Conservation (phyloP, 2,329 filamentous ascomycete genomes). For the Macrophomina pseudophaseolina region DNA sequence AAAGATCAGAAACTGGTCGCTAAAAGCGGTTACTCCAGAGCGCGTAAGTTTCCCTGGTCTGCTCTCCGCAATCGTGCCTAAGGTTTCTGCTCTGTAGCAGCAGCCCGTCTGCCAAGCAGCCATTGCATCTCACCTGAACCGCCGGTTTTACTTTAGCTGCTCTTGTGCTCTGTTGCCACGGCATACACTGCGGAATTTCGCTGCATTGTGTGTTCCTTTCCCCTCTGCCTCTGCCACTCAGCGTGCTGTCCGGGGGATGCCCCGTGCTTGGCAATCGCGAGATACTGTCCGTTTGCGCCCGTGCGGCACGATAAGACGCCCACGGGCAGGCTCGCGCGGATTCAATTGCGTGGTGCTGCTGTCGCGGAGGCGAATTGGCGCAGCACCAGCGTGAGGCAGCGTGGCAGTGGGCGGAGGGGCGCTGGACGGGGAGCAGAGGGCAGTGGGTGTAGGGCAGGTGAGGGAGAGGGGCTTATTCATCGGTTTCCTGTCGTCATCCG, state of each 20-base stretch:
- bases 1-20: background rate
- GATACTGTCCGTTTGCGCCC: background rate
- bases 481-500: conserved; percentile 15
- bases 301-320: background rate
- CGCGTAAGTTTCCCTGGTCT: background rate
- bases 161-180: background rate
- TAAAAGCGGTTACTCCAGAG: background rate
- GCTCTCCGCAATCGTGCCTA: background rate
- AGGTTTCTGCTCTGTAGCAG: background rate
- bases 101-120: background rate
- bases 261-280: background rate
- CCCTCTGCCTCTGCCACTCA: conserved; percentile 3
- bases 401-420: background rate
- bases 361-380: background rate
- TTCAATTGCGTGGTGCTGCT: background rate
- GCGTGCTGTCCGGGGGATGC: background rate
- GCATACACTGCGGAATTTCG: background rate
- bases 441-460: background rate
- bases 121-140: background rate
- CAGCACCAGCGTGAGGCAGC: background rate
- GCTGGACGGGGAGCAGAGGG: background rate
- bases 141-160: background rate
- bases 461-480: background rate
- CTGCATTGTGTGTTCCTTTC: background rate
- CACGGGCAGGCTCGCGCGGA: background rate